Evolutionary conservation across 768 basidiomycete species (phyloP).

Genomic region (Chalciporus chontae): DNA sequence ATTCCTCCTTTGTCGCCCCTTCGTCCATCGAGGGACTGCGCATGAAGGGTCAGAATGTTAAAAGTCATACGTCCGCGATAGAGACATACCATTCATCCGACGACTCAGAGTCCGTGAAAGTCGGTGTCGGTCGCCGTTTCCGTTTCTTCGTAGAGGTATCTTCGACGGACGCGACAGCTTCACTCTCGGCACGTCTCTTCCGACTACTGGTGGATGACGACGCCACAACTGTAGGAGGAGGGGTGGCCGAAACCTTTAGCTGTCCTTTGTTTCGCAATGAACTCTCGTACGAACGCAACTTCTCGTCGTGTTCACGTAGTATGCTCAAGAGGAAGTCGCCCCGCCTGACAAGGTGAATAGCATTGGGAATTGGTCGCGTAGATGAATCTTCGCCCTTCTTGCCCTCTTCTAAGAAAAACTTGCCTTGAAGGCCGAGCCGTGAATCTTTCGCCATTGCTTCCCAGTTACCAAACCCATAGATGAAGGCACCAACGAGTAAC

Average conservation of each 20-base stretch:
- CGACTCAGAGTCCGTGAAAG: conserved; percentile 92
- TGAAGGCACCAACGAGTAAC: conserved; percentile 89
- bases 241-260: conserved; percentile 69
- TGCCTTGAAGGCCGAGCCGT: conserved; percentile 78
- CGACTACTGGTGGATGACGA: conserved; percentile 60
- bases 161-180: conserved; percentile 79
- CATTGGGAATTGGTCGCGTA: conserved; percentile 89
- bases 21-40: conserved; percentile 94
- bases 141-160: conserved; percentile 65
- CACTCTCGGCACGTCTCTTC: conserved; percentile 81
- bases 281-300: conserved; percentile 83
- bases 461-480: conserved; percentile 97
- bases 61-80: neutral
- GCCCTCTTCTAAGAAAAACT: conserved; percentile 97
- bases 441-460: conserved; percentile 90
- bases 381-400: conserved; percentile 89
- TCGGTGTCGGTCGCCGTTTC: conserved; percentile 93
- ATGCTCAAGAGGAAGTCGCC: conserved; percentile 90
- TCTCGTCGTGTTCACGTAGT: conserved; percentile 85
- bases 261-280: conserved; percentile 70
- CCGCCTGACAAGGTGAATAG: conserved; percentile 95
- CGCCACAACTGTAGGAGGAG: conserved; percentile 67
- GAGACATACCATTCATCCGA: conserved; percentile 84
- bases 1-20: conserved; percentile 84
- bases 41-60: conserved; percentile 7